Evolutionary conservation across 495 filamentous ascomycete species (phyloP), one percentile per base, ranked within the genome.

Genomic region (Penicillium bialowiezense): DNA sequence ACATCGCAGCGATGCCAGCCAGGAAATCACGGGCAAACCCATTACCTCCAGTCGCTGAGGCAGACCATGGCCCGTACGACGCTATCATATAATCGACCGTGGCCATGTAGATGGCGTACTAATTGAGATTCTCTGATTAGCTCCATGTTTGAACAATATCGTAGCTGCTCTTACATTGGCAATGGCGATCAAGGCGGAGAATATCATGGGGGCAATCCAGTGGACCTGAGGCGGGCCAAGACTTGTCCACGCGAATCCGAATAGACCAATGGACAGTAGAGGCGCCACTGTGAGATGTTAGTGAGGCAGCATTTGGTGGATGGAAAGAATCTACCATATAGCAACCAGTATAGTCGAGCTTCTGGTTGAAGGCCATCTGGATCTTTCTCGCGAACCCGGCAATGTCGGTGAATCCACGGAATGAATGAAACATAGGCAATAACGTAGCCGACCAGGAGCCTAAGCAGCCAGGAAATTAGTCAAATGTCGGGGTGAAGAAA

Each of bases 71-170:
- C 0, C 88, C 88, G 59, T 91, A 91, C 1, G 85, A 74, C 43
- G 80, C 83, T 8, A 91, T 82, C 88, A 90, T 91, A 65, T 91
- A 91, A 57, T 91, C 88, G 46, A 91, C 85, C 0, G 88, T 90
- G 1, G 85, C 86, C 86, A 90, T 89, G 65, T 88, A 87, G 49
- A 88, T 87, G 35, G 77, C 70, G 52, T 85, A 87, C 64, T 64
- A 12, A 4, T 26, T 26, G 23, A 26, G 3, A 4, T 3, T 26
- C 8, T 4, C 8, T 8, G 23, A 8, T 26, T 26, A 26, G 23
- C 23, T 26, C 23, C 8, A 8, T 26, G 8, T 26, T 26, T 8
- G 8, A 26, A 18, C 21, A 37, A 9, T 10, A 1, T 0, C 3
- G 23, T 12, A 15, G 12, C 1, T 4, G 4, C 10, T 37, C 58